phyloP scores from a whole-genome alignment of 1,284 basidiomycete species.

The Butyriboletus appendiculatus region DNA sequence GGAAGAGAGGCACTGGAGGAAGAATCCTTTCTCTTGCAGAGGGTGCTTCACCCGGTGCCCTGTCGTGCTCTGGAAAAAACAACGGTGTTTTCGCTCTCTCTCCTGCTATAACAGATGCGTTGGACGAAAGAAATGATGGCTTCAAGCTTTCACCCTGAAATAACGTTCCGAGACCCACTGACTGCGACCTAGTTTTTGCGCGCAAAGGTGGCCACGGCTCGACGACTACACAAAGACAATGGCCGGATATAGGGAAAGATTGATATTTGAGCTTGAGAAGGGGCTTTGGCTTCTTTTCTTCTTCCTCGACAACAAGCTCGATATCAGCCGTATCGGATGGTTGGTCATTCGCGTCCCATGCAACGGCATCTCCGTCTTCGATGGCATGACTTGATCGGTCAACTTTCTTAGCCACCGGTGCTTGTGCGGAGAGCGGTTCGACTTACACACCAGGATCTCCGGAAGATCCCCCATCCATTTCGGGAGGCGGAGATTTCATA shows the following conservation, averaged over 20 bases:
- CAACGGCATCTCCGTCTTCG: neutral
- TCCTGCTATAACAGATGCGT: slow-evolving; percentile 8
- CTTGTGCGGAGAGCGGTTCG: neutral
- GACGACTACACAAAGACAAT: slow-evolving; percentile 74
- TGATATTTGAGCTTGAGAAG: slow-evolving; percentile 62
- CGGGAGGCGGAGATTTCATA: slow-evolving; percentile 13
- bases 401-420: slow-evolving; percentile 1
- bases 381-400: slow-evolving; percentile 1
- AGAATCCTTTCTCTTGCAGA: slow-evolving; percentile 28
- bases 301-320: slow-evolving; percentile 43
- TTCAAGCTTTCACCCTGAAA: slow-evolving; percentile 38
- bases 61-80: slow-evolving; percentile 64
- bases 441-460: slow-evolving; percentile 10
- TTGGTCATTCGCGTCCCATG: slow-evolving; percentile 1
- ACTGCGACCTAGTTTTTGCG: slow-evolving; percentile 38
- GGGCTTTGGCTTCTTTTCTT: slow-evolving; percentile 73
- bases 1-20: slow-evolving; percentile 48
- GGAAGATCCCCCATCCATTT: neutral
- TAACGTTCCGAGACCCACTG: slow-evolving; percentile 31
- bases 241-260: slow-evolving; percentile 65
- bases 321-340: slow-evolving; percentile 10
- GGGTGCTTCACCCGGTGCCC: slow-evolving; percentile 41
- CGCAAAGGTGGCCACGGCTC: slow-evolving; percentile 70
- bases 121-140: slow-evolving; percentile 34
- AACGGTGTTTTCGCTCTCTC: slow-evolving; percentile 54